Evolutionary conservation across 2,329 filamentous ascomycete species (phyloP), one percentile per base, ranked within the genome.

Genomic region (Celoporthe dispersa): DNA sequence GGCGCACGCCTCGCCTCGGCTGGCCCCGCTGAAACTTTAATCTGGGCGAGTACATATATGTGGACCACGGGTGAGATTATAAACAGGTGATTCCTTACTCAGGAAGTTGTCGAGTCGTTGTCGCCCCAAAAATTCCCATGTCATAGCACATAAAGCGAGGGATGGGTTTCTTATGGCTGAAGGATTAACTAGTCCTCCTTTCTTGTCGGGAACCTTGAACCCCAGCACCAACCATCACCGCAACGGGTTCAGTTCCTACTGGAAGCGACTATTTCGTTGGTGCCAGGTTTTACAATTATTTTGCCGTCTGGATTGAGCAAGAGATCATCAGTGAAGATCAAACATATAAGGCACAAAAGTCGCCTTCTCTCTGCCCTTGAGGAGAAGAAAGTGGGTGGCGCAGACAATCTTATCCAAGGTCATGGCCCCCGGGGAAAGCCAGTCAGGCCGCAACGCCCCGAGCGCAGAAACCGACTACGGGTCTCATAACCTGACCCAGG

Each of bases 1-100:
- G 62, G 39, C 37, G 31, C 37, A 64, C 39, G 39, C 57, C 62
- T 64, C 62, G 41, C 62, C 62, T 51, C 41, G 62, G 41, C 62
- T 31, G 62, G 6, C 62, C 37, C 61, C 62, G 35, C 62, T 35
- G 41, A 51, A 64, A 64, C 62, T 64, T 64, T 51, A 64, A 64
- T 33, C 62, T 22, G 48, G 37, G 25, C 39, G 16, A 48, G 41
- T 64, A 63, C 28, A 41, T 22, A 63, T 39, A 41, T 22, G 60
- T 63, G 35, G 37, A 63, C 37, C 60, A 22, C 19, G 33, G 5
- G 19, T n/a, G 57, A 60, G 31, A 35, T 60, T 60, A 37, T 60
- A 37, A 60, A 60, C 57, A n/a, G 33, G 25, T 35, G 33, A 60
- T 37, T 37, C 14, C 57, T 35, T 35, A 60, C 31, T 37, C 16